Evolutionary conservation across 208 protist genomes (phyloP).

Genomic region (Lotmaria passim): DNA sequence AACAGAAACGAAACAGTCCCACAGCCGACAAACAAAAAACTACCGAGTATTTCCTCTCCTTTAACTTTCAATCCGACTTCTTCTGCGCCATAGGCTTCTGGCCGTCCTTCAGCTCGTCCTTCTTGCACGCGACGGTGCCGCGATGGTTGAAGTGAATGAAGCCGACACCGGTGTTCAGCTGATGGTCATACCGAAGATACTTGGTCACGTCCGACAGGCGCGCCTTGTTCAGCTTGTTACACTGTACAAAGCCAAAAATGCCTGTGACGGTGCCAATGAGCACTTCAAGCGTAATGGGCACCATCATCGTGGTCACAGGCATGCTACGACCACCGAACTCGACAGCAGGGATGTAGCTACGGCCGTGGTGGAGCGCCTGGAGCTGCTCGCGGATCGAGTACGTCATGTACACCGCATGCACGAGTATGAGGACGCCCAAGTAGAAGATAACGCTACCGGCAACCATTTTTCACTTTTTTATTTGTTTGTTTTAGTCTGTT

Average conservation of each 20-base stretch:
- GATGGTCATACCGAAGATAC: conserved; percentile 66
- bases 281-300: conserved; percentile 43
- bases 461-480: conserved; percentile 12
- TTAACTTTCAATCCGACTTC: conserved; percentile 40
- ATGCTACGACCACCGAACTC: conserved; percentile 16
- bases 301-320: conserved; percentile 31
- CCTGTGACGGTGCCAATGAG: conserved; percentile 41
- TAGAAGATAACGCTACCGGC: conserved; percentile 45
- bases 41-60: not conserved
- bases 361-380: conserved; percentile 60
- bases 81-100: conserved; percentile 48
- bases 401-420: conserved; percentile 72
- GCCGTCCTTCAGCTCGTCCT: conserved; percentile 30
- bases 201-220: conserved; percentile 68
- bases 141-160: conserved; percentile 93
- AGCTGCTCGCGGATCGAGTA: conserved; percentile 68
- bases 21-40: not conserved
- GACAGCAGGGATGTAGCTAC: conserved; percentile 14
- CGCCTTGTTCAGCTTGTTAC: conserved; percentile 49
- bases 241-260: conserved; percentile 62
- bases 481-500: not conserved
- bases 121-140: conserved; percentile 45
- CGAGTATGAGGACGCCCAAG: conserved; percentile 59
- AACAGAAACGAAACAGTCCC: too few relatives aligned
- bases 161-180: conserved; percentile 64